phyloP scores from a whole-genome alignment of 2,329 filamentous ascomycete genomes.

The Rutstroemia sp. region DNA sequence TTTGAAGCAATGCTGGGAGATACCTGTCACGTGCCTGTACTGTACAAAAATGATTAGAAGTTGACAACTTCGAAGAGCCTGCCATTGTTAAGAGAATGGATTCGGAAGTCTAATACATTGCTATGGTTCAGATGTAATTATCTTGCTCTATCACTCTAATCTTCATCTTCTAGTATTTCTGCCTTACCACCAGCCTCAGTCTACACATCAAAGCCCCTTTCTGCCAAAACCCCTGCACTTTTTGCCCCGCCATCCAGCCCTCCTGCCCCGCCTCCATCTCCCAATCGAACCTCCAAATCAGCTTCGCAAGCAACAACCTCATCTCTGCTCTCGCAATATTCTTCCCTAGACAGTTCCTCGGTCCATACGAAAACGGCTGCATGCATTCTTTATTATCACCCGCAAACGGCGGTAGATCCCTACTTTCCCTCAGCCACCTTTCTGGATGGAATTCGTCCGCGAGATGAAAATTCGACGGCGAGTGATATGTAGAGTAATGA shows the following conservation, averaged over 20 bases:
- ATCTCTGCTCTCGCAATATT: constrained; percentile 3
- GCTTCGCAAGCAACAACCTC: background rate
- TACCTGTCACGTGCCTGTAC: too few relatives aligned
- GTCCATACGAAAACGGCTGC: constrained; percentile 6
- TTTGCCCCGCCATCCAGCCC: background rate
- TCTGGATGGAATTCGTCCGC: constrained; percentile 18
- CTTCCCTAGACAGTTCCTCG: constrained; percentile 6
- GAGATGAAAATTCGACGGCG: constrained; percentile 14
- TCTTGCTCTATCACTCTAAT: too few relatives aligned
- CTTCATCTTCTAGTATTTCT: too few relatives aligned
- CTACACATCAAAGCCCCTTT: background rate
- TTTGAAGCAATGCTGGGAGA: too few relatives aligned
- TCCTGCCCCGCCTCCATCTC: background rate
- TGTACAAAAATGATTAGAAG: too few relatives aligned
- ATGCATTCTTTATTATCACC: constrained; percentile 2
- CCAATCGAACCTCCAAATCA: constrained; percentile 1
- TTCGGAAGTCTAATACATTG: too few relatives aligned
- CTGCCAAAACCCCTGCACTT: background rate
- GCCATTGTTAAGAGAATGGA: too few relatives aligned
- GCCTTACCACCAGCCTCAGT: too few relatives aligned
- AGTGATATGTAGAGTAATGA: background rate
- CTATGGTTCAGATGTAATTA: too few relatives aligned
- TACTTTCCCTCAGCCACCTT: constrained; percentile 29
- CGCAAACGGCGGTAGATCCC: background rate
- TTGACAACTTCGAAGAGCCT: too few relatives aligned